A percentile compares a stretch with the other conserved stretches of the same genome.
Conservation (phyloP, 345 rosid genomes). For the Aquilaria sinensis region DNA sequence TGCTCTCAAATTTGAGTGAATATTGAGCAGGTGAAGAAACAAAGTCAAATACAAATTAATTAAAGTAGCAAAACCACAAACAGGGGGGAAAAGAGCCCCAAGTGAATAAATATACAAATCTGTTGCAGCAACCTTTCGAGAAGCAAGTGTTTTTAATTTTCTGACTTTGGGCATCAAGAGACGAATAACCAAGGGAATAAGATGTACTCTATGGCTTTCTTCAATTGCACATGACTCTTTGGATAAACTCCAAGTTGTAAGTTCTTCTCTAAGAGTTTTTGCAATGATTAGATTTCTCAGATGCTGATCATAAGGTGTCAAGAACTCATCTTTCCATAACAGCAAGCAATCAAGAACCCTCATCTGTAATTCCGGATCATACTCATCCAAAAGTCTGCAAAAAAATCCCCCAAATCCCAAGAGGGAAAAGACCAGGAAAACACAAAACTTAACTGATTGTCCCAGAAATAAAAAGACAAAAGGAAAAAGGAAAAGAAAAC, state of each 20-base stretch:
- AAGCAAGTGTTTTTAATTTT: slow-evolving; percentile 67
- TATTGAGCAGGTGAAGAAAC: slow-evolving; percentile 1
- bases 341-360: slow-evolving; percentile 81
- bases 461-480: not conserved
- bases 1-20: not conserved
- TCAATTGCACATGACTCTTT: slow-evolving; percentile 46
- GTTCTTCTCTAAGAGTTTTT: slow-evolving; percentile 67
- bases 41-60: not conserved
- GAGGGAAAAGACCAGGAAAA: no score
- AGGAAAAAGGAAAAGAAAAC: not conserved
- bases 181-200: slow-evolving; percentile 58
- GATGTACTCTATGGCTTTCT: slow-evolving; percentile 53
- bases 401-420: slow-evolving; percentile 13
- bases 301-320: slow-evolving; percentile 67
- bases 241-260: slow-evolving; percentile 83
- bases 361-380: slow-evolving; percentile 73
- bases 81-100: slow-evolving; percentile 2
- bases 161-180: slow-evolving; percentile 84
- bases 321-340: slow-evolving; percentile 64
- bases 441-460: not conserved
- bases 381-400: slow-evolving; percentile 80
- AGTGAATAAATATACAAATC: slow-evolving; percentile 4
- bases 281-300: slow-evolving; percentile 74
- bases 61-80: slow-evolving; percentile 3
- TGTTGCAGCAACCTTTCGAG: slow-evolving; percentile 60